Percentiles rank a stretch among this genome's conserved stretches.
These are phyloP conservation scores for Chytridium lagenaria DNA, from an alignment of 371 early-diverging fungal species.

Conservation along the genomic window DNA sequence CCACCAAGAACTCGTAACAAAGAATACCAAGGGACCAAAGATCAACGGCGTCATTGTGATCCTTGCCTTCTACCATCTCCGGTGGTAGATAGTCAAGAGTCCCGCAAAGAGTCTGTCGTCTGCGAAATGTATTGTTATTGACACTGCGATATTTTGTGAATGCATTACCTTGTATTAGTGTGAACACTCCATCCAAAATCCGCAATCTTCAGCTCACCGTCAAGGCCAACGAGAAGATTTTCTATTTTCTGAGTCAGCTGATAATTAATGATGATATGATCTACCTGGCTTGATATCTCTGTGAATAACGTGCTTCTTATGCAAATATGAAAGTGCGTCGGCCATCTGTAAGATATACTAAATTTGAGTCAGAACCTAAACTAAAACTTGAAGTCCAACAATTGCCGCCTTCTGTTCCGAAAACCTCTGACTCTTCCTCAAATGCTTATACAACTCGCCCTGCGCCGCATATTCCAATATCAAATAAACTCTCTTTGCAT, in stretches of 20 bases:
- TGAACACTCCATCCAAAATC: conserved; percentile 99
- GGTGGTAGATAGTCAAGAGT: conserved; percentile 97
- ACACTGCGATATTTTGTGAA: not conserved
- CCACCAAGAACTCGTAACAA: conserved; percentile 94
- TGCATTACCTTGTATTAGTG: conserved; percentile 50
- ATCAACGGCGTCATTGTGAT: conserved; percentile 89
- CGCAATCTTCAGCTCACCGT: conserved; percentile 91
- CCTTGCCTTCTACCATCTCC: conserved; percentile 86
- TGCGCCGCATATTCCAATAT: conserved; percentile 96
- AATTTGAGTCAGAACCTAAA: conserved; percentile 1
- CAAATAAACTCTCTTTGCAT: conserved; percentile 87
- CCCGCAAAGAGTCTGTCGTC: conserved; percentile 93
- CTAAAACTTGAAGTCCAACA: conserved; percentile 46
- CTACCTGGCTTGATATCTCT: conserved; percentile 70
- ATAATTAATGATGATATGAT: not conserved
- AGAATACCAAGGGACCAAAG: conserved; percentile 99
- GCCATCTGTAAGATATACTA: conserved; percentile 89
- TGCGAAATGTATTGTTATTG: conserved; percentile 27
- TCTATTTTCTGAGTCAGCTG: conserved; percentile 71
- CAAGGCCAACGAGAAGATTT: conserved; percentile 88
- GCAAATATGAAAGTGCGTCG: conserved; percentile 88
- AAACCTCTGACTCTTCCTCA: conserved; percentile 73
- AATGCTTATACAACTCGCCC: conserved; percentile 90
- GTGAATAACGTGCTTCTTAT: conserved; percentile 95
- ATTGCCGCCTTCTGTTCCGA: conserved; percentile 78